phyloP scores from a whole-genome alignment of 805 yeast species.

The Saccharomycopsis sp. region DNA sequence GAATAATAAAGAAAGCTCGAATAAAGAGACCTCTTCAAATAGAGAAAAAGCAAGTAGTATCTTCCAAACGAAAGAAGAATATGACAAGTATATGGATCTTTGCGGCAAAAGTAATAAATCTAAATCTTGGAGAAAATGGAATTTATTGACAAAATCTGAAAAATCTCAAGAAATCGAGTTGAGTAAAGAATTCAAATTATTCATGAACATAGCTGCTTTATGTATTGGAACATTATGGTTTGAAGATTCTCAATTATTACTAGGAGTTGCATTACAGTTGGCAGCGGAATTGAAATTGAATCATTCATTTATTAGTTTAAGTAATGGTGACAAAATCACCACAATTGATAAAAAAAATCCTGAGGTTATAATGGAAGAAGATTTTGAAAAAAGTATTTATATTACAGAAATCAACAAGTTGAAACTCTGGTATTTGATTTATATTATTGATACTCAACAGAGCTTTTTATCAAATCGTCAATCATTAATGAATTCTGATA shows the following conservation, averaged over 20 bases:
- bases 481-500: constrained; percentile 34
- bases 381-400: background rate
- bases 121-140: constrained; percentile 18
- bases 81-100: constrained; percentile 9
- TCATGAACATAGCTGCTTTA: constrained; percentile 49
- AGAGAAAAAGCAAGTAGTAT: no score
- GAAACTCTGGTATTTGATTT: constrained; percentile 57
- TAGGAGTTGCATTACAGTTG: constrained; percentile 57
- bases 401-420: constrained; percentile 34
- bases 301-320: constrained; percentile 1
- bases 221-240: constrained; percentile 63
- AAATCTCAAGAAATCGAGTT: constrained; percentile 14
- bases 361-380: background rate
- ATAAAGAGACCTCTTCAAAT: no score
- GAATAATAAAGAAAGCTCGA: no score
- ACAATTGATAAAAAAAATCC: constrained; percentile 18
- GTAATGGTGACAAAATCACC: constrained; percentile 20
- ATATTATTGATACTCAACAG: constrained; percentile 60
- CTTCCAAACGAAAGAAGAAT: no score
- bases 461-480: constrained; percentile 49
- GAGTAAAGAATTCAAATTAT: constrained; percentile 9
- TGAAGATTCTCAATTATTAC: constrained; percentile 51
- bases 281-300: constrained; percentile 42
- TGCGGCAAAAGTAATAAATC: constrained; percentile 14
- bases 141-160: constrained; percentile 32